Evolutionary conservation across 2,329 filamentous ascomycete species (phyloP).

Genomic region (Colletotrichum zoysiae): DNA sequence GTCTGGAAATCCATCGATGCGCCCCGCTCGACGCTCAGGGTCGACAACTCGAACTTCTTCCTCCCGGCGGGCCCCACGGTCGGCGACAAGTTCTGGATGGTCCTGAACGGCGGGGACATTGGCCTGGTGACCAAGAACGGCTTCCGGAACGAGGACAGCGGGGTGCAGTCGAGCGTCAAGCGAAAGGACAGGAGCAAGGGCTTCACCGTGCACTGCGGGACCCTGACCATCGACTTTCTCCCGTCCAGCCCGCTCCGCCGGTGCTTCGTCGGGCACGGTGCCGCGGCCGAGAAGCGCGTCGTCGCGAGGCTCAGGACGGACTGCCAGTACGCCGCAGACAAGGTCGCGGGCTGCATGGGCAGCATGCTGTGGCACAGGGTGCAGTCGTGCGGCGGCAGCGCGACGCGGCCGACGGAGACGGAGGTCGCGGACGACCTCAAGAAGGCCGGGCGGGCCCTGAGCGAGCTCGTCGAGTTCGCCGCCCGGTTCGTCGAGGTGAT

Average conservation of each 20-base stretch:
- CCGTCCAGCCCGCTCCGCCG: neutral
- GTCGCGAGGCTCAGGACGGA: constrained; percentile 5
- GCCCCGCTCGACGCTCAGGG: constrained; percentile 11
- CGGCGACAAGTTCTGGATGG: constrained; percentile 17
- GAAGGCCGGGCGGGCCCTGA: neutral
- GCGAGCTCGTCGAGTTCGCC: constrained; percentile 1
- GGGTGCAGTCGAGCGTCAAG: neutral
- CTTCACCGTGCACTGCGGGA: neutral
- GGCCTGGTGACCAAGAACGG: constrained; percentile 8
- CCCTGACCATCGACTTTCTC: constrained; percentile 1
- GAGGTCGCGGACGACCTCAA: constrained; percentile 3
- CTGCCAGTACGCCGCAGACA: neutral
- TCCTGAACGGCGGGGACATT: constrained; percentile 1
- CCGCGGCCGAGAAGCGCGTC: constrained; percentile 8
- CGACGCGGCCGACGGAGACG: neutral
- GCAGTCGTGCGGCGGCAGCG: neutral
- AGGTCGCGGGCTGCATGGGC: constrained; percentile 19
- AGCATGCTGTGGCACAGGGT: constrained; percentile 11
- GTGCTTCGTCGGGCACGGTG: constrained; percentile 6
- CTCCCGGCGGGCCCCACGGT: constrained; percentile 18
- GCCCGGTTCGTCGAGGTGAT: constrained; percentile 19
- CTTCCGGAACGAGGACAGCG: neutral
- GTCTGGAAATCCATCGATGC: constrained; percentile 20
- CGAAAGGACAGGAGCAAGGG: neutral
- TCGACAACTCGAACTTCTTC: constrained; percentile 26